A percentile compares a stretch with the other conserved stretches of the same genome.
These are phyloP conservation scores for Ciborinia camelliae DNA, from an alignment of 2,329 filamentous ascomycete species.

Conservation along the genomic window DNA sequence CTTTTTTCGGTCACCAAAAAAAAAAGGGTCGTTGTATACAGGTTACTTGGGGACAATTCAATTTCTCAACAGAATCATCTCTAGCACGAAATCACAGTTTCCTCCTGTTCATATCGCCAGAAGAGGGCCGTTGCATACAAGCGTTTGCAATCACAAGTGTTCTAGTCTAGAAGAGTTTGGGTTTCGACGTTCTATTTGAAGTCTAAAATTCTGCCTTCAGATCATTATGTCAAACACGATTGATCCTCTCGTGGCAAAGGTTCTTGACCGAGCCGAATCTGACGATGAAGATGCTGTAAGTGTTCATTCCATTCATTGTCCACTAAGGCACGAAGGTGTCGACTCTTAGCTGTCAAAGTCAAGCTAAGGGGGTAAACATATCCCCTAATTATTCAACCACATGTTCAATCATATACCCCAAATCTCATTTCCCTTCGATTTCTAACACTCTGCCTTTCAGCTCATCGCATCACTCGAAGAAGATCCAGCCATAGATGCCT, in stretches of 20 bases:
- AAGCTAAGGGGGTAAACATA: not conserved
- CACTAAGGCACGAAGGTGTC: not conserved
- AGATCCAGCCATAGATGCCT: slow-evolving; percentile 49
- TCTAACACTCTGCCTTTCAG: slow-evolving; percentile 40
- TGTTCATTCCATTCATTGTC: not conserved
- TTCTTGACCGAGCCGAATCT: slow-evolving; percentile 44
- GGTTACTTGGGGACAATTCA: not conserved
- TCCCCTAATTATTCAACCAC: too few relatives aligned
- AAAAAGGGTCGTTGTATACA: not conserved
- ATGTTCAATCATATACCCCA: not conserved
- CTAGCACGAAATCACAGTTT: not conserved
- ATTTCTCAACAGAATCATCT: not conserved
- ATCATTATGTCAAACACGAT: slow-evolving; percentile 31
- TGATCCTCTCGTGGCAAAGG: slow-evolving; percentile 49
- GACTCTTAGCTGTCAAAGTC: not conserved
- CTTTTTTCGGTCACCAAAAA: not conserved
- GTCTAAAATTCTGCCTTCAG: not conserved
- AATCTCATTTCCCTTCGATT: not conserved
- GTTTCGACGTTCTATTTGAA: not conserved
- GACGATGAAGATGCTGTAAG: slow-evolving; percentile 53
- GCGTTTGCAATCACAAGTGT: not conserved
- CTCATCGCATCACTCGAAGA: slow-evolving; percentile 55
- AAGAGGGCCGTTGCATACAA: slow-evolving; percentile 3
- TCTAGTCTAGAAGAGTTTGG: not conserved
- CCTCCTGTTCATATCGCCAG: not conserved